Conservation (phyloP, 306 rosid genomes). For the Sophora flavescens region DNA sequence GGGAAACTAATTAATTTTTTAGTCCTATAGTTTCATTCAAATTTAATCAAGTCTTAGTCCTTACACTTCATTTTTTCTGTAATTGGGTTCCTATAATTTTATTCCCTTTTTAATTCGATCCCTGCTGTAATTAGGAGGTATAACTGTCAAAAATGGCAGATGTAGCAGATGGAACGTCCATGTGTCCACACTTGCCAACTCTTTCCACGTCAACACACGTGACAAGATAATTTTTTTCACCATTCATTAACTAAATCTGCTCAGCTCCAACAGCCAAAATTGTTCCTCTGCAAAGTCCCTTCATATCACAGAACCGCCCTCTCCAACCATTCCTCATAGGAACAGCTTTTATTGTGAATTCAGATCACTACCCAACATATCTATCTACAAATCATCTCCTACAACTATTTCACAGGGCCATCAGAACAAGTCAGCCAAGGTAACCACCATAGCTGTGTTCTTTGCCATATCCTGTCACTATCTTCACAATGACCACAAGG, state of each 20-base stretch:
- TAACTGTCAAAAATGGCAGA: constrained; percentile 8
- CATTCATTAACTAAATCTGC: constrained; percentile 52
- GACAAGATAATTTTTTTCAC: background rate
- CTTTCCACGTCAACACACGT: background rate
- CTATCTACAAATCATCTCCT: constrained; percentile 48
- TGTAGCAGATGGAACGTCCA: background rate
- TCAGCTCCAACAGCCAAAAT: constrained; percentile 61
- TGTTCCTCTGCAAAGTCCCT: constrained; percentile 62
- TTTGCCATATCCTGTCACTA: constrained; percentile 67
- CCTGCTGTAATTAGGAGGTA: constrained; percentile 9
- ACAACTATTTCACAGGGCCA: constrained; percentile 39
- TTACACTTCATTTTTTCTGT: background rate
- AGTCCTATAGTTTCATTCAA: background rate
- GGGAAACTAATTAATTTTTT: no score
- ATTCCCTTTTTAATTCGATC: constrained; percentile 31
- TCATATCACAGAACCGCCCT: constrained; percentile 61
- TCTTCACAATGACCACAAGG: constrained; percentile 63
- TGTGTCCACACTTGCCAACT: background rate
- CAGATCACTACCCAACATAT: constrained; percentile 36
- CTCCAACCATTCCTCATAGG: constrained; percentile 67
- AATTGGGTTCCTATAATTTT: background rate
- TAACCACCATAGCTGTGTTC: constrained; percentile 60
- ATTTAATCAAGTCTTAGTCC: background rate
- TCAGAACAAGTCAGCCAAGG: constrained; percentile 66
- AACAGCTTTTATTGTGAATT: constrained; percentile 55